Conservation (phyloP, 805 yeast genomes). For the Kuraishia floccosa region DNA sequence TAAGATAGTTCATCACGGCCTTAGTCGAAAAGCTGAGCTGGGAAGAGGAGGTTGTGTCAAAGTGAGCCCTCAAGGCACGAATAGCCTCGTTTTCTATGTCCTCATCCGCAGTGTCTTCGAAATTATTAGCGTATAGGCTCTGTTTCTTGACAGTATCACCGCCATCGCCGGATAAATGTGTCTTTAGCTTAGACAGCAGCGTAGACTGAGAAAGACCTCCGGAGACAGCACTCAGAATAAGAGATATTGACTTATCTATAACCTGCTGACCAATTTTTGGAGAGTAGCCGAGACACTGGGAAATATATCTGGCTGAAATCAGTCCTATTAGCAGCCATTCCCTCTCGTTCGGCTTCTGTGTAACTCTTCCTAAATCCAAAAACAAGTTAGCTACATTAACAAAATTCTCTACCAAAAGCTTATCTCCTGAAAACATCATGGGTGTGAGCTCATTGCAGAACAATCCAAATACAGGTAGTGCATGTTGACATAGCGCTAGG, state of each 20-base stretch:
- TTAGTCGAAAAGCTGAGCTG: constrained; percentile 49
- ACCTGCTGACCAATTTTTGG: constrained; percentile 17
- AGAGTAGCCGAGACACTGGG: constrained; percentile 24
- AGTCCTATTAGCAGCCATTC: constrained; percentile 37
- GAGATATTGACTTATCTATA: constrained; percentile 21
- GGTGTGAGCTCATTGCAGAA: constrained; percentile 24
- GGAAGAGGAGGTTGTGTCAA: constrained; percentile 49
- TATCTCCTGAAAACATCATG: constrained; percentile 34
- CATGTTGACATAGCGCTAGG: constrained; percentile 42
- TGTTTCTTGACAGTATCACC: constrained; percentile 12
- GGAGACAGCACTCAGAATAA: constrained; percentile 7
- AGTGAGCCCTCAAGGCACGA: constrained; percentile 43
- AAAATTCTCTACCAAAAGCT: constrained; percentile 27
- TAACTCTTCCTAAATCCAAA: constrained; percentile 11
- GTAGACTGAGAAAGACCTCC: neutral
- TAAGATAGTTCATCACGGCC: constrained; percentile 35
- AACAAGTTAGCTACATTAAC: constrained; percentile 13
- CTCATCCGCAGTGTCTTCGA: constrained; percentile 1
- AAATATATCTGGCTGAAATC: constrained; percentile 25
- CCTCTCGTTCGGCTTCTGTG: constrained; percentile 17
- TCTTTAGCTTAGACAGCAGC: neutral
- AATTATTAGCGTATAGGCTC: constrained; percentile 9
- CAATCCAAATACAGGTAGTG: constrained; percentile 32
- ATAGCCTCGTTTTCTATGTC: constrained; percentile 9
- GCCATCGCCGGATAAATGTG: neutral